Evolutionary conservation across 768 basidiomycete genomes (phyloP), one percentile per base, ranked within the genome.

Genomic region (Termitomyces bulborhizus): DNA sequence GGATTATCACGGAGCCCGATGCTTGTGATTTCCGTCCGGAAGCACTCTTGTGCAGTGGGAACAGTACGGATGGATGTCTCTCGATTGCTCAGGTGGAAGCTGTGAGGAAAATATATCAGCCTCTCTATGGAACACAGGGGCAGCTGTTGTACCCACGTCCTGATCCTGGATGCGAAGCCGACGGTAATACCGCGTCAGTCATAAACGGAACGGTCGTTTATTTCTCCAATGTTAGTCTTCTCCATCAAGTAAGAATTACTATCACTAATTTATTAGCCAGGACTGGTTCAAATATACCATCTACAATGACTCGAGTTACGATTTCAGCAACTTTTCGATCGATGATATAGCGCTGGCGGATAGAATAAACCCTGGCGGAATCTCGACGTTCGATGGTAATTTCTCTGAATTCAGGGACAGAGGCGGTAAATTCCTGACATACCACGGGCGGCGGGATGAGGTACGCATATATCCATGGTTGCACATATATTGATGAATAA

Each of bases 351-450:
- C 41, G 3, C 21, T 57, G 18, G 41, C 51, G 3, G 42, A 57
- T 18, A 29, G 16, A 3, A 43, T 57, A 12, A 53, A 57, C 24
- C 57, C 57, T 7, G 51, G 51, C 15, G 51, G 45, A 29, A 47
- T 46, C 1, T 45, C 51, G 5, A 57, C 51, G 6, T 57, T 52
- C 51, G 24, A 43, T 13, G 56, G 56, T 5, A 46, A 57, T 24
- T 29, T 57, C 0, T 51, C 51, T n/a, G 21, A 29, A 13, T 57
- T 53, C 41, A 57, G 51, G 6, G n/a, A 47, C 26, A 26, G 56
- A 26, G 56, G 56, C 1, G 56, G 56, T 4, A 57, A 57, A 34
- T 57, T 57, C 29, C n/a, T 57, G 7, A 47, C 56, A 8, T 57
- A 53, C 46, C 56, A 57, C 24, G 51, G 56, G 6, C 55, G 49